Conservation (phyloP, 768 basidiomycete species). For the Phanerochaete carnosa region DNA sequence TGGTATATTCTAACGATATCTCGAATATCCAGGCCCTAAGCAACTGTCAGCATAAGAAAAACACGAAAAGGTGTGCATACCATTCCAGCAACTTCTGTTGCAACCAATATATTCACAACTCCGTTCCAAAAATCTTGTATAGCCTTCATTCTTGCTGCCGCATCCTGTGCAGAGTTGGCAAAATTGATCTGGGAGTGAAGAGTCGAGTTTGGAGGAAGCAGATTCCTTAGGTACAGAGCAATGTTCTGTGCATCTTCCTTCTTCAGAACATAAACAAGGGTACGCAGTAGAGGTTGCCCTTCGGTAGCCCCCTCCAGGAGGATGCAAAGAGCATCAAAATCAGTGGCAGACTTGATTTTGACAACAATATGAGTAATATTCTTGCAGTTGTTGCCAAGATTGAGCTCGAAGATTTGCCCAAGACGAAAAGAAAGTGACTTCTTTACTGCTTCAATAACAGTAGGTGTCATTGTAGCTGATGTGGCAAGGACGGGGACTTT, state of each 20-base stretch:
- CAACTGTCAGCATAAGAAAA: background rate
- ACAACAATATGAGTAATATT: background rate
- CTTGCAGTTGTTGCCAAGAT: slow-evolving; percentile 6
- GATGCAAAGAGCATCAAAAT: slow-evolving; percentile 2
- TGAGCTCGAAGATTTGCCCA: background rate
- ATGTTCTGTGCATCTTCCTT: background rate
- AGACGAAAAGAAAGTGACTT: background rate
- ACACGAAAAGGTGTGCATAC: background rate
- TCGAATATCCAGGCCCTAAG: slow-evolving; percentile 21
- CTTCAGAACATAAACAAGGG: background rate
- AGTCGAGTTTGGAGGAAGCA: background rate
- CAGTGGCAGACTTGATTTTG: background rate
- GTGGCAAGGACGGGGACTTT: slow-evolving; percentile 28
- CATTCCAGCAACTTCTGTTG: slow-evolving; percentile 8
- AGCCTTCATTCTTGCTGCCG: background rate
- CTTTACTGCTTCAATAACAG: slow-evolving; percentile 13
- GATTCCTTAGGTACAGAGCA: background rate
- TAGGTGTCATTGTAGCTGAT: slow-evolving; percentile 33
- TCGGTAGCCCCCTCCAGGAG: background rate
- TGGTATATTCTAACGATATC: slow-evolving; percentile 35
- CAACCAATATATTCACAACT: background rate
- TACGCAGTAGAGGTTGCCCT: background rate
- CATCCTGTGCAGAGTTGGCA: background rate
- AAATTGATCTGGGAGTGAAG: background rate
- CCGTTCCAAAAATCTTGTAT: background rate